A percentile compares a stretch with the other conserved stretches of the same genome.
These are phyloP conservation scores for Solanum chmielewskii DNA, from an alignment of 257 asterid species.

Conservation along the genomic window DNA sequence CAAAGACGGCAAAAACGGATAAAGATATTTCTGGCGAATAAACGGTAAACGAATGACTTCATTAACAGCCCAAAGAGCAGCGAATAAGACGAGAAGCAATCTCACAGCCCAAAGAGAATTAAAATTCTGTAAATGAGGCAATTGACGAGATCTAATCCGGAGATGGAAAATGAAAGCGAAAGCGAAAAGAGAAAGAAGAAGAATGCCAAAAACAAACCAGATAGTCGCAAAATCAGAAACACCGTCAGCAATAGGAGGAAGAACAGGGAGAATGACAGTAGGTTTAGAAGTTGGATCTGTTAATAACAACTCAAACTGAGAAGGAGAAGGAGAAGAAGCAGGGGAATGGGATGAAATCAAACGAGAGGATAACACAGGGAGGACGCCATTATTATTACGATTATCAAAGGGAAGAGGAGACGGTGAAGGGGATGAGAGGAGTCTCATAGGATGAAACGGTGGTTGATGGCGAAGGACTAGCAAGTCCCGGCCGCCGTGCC, in stretches of 20 bases:
- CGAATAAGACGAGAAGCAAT: constrained; percentile 41
- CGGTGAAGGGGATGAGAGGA: background rate
- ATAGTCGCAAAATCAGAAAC: constrained; percentile 34
- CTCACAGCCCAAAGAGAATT: constrained; percentile 60
- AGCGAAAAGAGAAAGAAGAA: constrained; percentile 39
- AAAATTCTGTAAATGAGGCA: constrained; percentile 39
- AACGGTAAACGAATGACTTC: constrained; percentile 43
- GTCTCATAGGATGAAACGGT: constrained; percentile 30
- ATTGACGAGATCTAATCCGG: constrained; percentile 27
- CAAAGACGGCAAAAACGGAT: constrained; percentile 19
- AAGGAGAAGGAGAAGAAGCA: background rate
- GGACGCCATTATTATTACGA: constrained; percentile 5
- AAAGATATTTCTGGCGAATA: constrained; percentile 14
- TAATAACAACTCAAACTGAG: background rate
- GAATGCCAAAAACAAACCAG: constrained; percentile 13
- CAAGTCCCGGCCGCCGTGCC: background rate
- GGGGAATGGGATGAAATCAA: background rate
- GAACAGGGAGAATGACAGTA: background rate
- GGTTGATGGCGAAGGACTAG: background rate
- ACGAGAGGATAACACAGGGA: background rate
- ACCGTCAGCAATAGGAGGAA: constrained; percentile 13
- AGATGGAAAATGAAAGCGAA: constrained; percentile 35
- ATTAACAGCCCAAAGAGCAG: constrained; percentile 35
- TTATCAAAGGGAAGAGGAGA: background rate
- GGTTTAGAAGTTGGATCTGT: background rate